Conservation (phyloP, 2,329 filamentous ascomycete genomes). For the Fusarium phyllophilum region DNA sequence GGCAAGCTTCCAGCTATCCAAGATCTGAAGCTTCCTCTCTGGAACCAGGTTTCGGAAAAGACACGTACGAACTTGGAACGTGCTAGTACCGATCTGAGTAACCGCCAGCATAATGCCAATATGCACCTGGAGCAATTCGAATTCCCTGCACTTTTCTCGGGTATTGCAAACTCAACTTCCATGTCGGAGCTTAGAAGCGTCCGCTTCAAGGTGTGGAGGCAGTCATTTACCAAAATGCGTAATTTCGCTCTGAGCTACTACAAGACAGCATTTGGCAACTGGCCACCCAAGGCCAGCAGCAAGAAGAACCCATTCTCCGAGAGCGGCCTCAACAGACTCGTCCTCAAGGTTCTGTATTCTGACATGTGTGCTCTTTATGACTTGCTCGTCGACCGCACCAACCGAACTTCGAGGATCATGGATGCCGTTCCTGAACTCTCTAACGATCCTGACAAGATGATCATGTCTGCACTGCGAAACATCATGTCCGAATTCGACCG, state of each 20-base stretch:
- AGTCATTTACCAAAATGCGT: slow-evolving; percentile 78
- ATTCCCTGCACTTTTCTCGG: slow-evolving; percentile 89
- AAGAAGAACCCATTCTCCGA: slow-evolving; percentile 93
- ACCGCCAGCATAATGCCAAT: slow-evolving; percentile 76
- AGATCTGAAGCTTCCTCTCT: slow-evolving; percentile 74
- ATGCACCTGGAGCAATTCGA: slow-evolving; percentile 86
- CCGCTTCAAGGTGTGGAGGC: slow-evolving; percentile 85
- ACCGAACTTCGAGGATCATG: slow-evolving; percentile 80
- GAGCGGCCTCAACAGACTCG: slow-evolving; percentile 84
- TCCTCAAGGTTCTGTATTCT: slow-evolving; percentile 82
- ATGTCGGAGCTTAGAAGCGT: slow-evolving; percentile 79
- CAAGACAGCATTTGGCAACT: slow-evolving; percentile 69
- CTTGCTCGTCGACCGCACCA: slow-evolving; percentile 81
- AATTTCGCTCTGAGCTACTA: slow-evolving; percentile 77
- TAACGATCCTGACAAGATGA: slow-evolving; percentile 67
- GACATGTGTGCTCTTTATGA: slow-evolving; percentile 92
- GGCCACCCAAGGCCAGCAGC: slow-evolving; percentile 90
- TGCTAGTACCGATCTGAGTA: slow-evolving; percentile 81
- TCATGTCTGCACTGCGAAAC: slow-evolving; percentile 76
- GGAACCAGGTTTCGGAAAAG: slow-evolving; percentile 72
- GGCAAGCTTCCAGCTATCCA: slow-evolving; percentile 84
- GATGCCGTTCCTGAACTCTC: slow-evolving; percentile 70
- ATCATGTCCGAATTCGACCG: slow-evolving; percentile 90
- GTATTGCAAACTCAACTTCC: slow-evolving; percentile 85
- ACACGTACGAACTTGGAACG: slow-evolving; percentile 85